phyloP scores from a whole-genome alignment of 176 grass and related monocot species.

The Oryza rufipogon region DNA sequence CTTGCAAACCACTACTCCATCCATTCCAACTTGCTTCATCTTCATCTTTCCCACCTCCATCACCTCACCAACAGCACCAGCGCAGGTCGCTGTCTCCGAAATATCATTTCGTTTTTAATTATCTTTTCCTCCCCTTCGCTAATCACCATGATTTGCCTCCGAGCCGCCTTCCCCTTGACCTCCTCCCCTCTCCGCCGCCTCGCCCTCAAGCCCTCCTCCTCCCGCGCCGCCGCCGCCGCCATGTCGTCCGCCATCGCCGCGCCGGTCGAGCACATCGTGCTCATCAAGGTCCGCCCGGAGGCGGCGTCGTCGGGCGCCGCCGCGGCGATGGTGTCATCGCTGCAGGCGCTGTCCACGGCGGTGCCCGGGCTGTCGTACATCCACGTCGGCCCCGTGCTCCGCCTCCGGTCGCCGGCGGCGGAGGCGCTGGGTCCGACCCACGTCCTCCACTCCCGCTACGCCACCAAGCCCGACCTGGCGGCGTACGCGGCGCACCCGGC shows the following conservation, averaged over 20 bases:
- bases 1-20: background rate
- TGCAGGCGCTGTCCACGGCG: conserved; percentile 56
- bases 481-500: conserved; percentile 68
- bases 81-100: conserved; percentile 20
- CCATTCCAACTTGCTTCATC: background rate
- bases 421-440: conserved; percentile 71
- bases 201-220: conserved; percentile 28
- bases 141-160: conserved; percentile 39
- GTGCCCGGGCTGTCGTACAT: conserved; percentile 72
- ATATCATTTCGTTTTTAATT: conserved; percentile 12
- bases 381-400: conserved; percentile 70
- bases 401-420: conserved; percentile 69
- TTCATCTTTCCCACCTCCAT: no score
- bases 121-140: background rate
- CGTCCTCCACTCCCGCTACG: conserved; percentile 83
- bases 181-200: conserved; percentile 50
- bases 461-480: conserved; percentile 71
- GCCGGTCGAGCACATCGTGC: conserved; percentile 87
- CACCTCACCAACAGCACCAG: no score
- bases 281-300: conserved; percentile 78
- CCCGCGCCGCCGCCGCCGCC: conserved; percentile 11
- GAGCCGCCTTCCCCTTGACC: conserved; percentile 32
- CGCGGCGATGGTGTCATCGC: conserved; percentile 61
- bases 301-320: conserved; percentile 50
- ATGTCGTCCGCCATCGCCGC: conserved; percentile 31